Evolutionary conservation across 495 filamentous ascomycete genomes (phyloP), one percentile per base, ranked within the genome.

Genomic region (Xylaria cubensis): DNA sequence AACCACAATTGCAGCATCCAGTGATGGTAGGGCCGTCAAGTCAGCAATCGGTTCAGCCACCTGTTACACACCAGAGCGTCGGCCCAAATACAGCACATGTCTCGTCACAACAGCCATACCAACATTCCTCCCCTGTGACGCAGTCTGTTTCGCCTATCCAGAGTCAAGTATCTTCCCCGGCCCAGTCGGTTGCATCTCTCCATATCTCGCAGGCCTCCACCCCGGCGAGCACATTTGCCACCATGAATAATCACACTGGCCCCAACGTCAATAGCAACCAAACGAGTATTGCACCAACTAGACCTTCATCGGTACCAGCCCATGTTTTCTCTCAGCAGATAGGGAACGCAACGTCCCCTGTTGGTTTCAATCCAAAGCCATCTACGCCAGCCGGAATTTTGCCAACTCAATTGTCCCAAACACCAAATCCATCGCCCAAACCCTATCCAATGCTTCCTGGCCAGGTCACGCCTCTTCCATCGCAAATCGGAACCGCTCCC

Each of bases 361-460:
- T 39, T n/a, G 10, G 4, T 26, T 48, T 61, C 24, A 48, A 65
- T 24, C 7, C 61, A 36, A 32, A 24, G 4, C 42, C 51, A 41
- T 15, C 62, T 8, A 7, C 51, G 36, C 44, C 59, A 17, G 59
- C 61, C 3, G 69, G 69, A 39, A 50, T 36, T 24, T 3, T n/a
- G 24, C 62, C 24, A 13, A 19, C 24, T 4, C 62, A 59, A 50
- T 42, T 63, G 48, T 29, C 41, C 19, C 17, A 53, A 51, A 55
- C 63, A 8, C 10, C 53, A 51, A 66, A 61, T 41, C 12, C 41
- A 50, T 63, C 51, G 0, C 42, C 62, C 8, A 77, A 75, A 26
- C 75, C 77, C 3, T 79, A 73, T 53, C 77, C 77, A 24, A 79
- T 77, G 77, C 75, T 79, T 51, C 77, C 77, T 2, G 77, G 77